These are phyloP conservation scores for Xylariomycetidae sp. DNA, from an alignment of 2,329 filamentous ascomycete species.

Conservation along the genomic window DNA sequence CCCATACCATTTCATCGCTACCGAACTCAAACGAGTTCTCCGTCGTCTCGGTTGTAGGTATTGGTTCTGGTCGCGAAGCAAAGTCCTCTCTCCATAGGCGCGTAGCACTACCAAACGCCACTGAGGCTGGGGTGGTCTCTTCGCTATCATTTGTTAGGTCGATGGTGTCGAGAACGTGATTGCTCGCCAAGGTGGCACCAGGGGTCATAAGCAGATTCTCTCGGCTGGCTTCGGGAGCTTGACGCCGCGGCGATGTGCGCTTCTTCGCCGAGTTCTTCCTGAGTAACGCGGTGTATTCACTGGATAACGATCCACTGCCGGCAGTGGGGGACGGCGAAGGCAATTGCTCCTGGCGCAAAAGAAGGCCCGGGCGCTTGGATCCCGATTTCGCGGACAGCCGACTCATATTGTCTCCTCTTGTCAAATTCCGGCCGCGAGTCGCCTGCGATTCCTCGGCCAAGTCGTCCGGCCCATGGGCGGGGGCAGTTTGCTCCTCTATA, in stretches of 20 bases:
- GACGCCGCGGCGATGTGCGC: constrained; percentile 16
- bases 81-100: constrained; percentile 25
- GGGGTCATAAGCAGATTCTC: constrained; percentile 18
- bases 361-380: constrained; percentile 38
- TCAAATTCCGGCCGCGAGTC: constrained; percentile 10
- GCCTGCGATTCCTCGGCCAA: constrained; percentile 13
- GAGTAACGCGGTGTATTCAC: constrained; percentile 30
- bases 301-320: constrained; percentile 26
- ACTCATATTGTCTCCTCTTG: constrained; percentile 35
- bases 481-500: constrained; percentile 8
- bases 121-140: constrained; percentile 19
- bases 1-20: constrained; percentile 33
- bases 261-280: constrained; percentile 20
- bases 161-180: constrained; percentile 24
- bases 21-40: constrained; percentile 21
- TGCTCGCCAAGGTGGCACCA: constrained; percentile 23
- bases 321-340: constrained; percentile 35
- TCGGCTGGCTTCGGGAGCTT: constrained; percentile 10
- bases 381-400: constrained; percentile 37
- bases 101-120: constrained; percentile 18
- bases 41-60: constrained; percentile 17
- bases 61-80: constrained; percentile 23
- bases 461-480: constrained; percentile 17
- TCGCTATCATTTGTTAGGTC: constrained; percentile 28
- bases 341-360: constrained; percentile 36